Base-by-base conservation (phyloP, 495 filamentous ascomycete species). In the Aspergillus baeticus region DNA sequence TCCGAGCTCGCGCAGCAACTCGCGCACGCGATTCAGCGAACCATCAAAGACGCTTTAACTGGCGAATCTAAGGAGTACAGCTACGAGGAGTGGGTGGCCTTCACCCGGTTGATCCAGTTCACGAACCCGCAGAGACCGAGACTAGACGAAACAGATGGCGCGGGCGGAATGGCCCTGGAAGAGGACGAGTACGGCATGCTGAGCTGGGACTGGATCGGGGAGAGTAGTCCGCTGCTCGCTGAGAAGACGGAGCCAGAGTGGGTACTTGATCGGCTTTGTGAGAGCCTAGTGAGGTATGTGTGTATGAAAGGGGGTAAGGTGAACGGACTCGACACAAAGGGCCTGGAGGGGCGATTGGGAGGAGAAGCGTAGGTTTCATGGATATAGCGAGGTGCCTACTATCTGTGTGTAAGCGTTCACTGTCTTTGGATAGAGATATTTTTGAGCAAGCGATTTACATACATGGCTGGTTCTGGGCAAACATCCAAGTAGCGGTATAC, bases 191-290 rank as follows among this genome's bases (percentile, higher is more conserved):
- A 78, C 36, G 82, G 81, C 0, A 54, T 85, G 1, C 64, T 86
- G 14, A 81, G 84, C 29, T 87, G 84, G 84, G 84, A 87, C 60
- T 87, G 84, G 84, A 86, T 87, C 41, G 84, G 84, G 4, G 77
- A 83, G 58, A 77, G 80, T 51, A 82, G 79, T 59, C 84, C 84
- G 14, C 76, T 87, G 77, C 49, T 87, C 60, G 75, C 79, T 3
- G 73, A 74, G 26, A 62, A 77, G 63, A 77, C 70, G 5, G 84
- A 87, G 61, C 71, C 80, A 2, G 81, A 86, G 63, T 87, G 83
- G 77, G 70, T 87, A 35, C 63, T 87, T 20, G 76, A 83, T 57
- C 73, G 84, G 33, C 69, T 87, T 18, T 81, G 77, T 58, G 83
- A 86, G 60, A 83, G 80, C 54, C 66, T 87, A 62, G 62, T 77